phyloP scores from a whole-genome alignment of 139 green algal species.

The Tetraselmis chui region DNA sequence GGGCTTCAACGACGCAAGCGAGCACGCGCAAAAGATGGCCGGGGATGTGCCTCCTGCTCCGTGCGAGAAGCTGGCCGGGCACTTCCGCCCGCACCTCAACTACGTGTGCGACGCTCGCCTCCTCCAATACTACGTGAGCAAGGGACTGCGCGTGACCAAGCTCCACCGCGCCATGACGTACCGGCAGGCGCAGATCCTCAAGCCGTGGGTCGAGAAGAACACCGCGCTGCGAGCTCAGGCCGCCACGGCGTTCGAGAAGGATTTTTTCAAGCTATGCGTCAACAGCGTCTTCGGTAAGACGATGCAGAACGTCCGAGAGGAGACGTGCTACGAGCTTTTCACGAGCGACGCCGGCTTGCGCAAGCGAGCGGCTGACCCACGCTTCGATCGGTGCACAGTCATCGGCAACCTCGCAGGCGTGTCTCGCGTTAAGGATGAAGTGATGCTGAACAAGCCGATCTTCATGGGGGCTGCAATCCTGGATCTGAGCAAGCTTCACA shows the following conservation, averaged over 20 bases:
- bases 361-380: background rate
- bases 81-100: background rate
- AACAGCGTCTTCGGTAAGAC: background rate
- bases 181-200: background rate
- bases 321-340: background rate
- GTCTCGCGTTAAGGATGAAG: background rate
- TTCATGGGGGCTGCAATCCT: background rate
- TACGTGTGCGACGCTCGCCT: background rate
- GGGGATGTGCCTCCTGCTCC: background rate
- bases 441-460: background rate
- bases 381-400: background rate
- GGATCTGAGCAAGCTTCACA: background rate
- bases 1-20: background rate
- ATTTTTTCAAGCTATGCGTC: background rate
- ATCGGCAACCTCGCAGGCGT: background rate
- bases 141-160: background rate
- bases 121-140: background rate
- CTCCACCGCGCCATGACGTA: background rate
- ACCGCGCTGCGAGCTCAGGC: background rate
- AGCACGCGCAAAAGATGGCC: background rate
- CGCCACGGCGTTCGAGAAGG: background rate
- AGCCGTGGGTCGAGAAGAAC: background rate
- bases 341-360: background rate
- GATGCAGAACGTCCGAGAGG: background rate
- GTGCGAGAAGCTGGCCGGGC: background rate